Evolutionary conservation across 2,329 filamentous ascomycete species (phyloP), one percentile per base, ranked within the genome.

Genomic region (Macrophomina pseudophaseolina): DNA sequence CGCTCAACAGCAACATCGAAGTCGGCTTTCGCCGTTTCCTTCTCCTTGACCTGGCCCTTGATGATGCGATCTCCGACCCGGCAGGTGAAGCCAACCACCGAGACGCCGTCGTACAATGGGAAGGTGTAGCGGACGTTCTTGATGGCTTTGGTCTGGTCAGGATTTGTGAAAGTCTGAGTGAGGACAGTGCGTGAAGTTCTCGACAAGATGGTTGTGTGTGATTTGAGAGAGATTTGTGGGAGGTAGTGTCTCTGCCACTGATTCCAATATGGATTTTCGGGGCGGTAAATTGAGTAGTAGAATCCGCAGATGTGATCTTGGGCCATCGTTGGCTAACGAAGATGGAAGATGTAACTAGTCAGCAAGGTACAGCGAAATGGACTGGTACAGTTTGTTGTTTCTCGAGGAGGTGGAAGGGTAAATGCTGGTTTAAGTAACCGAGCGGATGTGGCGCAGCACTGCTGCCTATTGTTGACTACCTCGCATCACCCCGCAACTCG

Each of bases 81-180:
- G 76, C 89, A 92, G 4, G 81, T 85, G 69, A 93, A 93, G 3
- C 81, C 83, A 7, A 90, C 88, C 0, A 93, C 87, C 6, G 87
- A 89, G 16, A 91, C 88, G 9, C 90, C 90, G 72, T 92, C 89
- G 69, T 90, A 91, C 0, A 93, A 81, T 0, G 91, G 91, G 69
- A 93, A 93, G 0, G 84, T 84, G 74, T 93, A 93, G 14, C 82
- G 81, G 16, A 88, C 83, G 72, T 91, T 80, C 8, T 80, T 72
- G 67, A 89, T 84, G 3, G 73, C 73, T 9, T 79, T 74, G 2
- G 75, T 71, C 1, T 71, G 59, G 1, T 82, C 81, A 0, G 87
- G 83, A 69, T 91, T 92, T 70, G 82, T 75, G 70, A 91, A 93
- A 0, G 80, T 88, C 74, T 92, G 85, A 1, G 78, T 83, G 7